Conservation (phyloP, 352 stramenopile species). For the Phytophthora melonis region DNA sequence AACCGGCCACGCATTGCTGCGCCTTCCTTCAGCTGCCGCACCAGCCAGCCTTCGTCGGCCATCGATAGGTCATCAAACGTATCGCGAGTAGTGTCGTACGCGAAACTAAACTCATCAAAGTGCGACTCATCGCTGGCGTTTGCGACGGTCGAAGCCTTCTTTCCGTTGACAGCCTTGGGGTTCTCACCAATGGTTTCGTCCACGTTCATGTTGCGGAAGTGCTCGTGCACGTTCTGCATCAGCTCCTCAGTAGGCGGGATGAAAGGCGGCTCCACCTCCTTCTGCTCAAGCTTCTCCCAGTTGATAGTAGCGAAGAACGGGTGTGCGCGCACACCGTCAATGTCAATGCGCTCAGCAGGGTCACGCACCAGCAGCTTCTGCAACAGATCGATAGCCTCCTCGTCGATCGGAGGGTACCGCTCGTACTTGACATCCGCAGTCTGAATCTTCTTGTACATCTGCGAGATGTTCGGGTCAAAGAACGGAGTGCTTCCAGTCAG, state of each 20-base stretch:
- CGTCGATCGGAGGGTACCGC: slow-evolving; percentile 68
- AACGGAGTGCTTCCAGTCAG: slow-evolving; percentile 91
- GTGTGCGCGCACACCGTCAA: slow-evolving; percentile 69
- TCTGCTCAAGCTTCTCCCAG: slow-evolving; percentile 78
- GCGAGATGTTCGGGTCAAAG: slow-evolving; percentile 83
- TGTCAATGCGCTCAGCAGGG: slow-evolving; percentile 67
- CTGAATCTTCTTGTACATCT: slow-evolving; percentile 93
- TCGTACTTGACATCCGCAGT: slow-evolving; percentile 88
- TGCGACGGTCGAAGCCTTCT: slow-evolving; percentile 54
- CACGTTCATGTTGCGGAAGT: slow-evolving; percentile 92
- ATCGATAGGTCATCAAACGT: slow-evolving; percentile 85
- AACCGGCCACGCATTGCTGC: slow-evolving; percentile 77
- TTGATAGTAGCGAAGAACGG: slow-evolving; percentile 79
- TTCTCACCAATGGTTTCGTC: slow-evolving; percentile 80
- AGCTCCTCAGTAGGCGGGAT: slow-evolving; percentile 81
- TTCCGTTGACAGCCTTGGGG: slow-evolving; percentile 67
- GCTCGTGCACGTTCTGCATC: slow-evolving; percentile 90
- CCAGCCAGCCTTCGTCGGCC: slow-evolving; percentile 86
- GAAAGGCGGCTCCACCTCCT: slow-evolving; percentile 85
- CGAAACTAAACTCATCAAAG: slow-evolving; percentile 92
- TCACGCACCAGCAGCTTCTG: slow-evolving; percentile 84
- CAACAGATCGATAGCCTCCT: slow-evolving; percentile 73
- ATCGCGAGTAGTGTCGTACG: slow-evolving; percentile 79
- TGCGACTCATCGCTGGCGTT: slow-evolving; percentile 72
- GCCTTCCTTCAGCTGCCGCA: slow-evolving; percentile 81